Conservation (phyloP, 768 basidiomycete genomes). For the Mrakia frigida region DNA sequence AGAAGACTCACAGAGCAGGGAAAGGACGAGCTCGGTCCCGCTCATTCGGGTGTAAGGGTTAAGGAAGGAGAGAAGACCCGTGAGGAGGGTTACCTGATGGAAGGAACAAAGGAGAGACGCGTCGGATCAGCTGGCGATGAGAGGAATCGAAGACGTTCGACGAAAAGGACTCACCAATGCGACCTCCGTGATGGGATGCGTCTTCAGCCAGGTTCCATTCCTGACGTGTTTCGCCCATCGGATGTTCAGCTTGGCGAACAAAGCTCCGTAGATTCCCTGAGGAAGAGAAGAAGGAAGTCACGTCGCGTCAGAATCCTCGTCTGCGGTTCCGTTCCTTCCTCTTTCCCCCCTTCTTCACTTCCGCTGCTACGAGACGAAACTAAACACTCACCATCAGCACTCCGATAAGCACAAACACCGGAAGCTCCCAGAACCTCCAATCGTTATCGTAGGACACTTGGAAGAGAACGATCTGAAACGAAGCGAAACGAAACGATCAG, state of each 20-base stretch:
- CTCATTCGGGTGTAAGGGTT: constrained; percentile 91
- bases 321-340: not conserved
- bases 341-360: not conserved
- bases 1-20: constrained; percentile 52
- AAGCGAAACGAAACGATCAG: not conserved
- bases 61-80: constrained; percentile 66
- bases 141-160: not conserved
- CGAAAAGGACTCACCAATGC: constrained; percentile 55
- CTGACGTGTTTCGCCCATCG: constrained; percentile 80
- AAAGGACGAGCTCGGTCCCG: constrained; percentile 89
- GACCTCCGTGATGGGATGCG: constrained; percentile 78
- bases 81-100: constrained; percentile 1
- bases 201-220: constrained; percentile 70
- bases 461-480: constrained; percentile 27
- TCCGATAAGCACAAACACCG: constrained; percentile 79
- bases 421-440: constrained; percentile 85
- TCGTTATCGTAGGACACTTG: constrained; percentile 85
- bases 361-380: not conserved
- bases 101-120: not conserved
- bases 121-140: not conserved
- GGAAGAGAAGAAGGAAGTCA: constrained; percentile 7
- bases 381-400: constrained; percentile 66
- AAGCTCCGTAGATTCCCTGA: constrained; percentile 85
- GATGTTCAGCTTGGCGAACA: constrained; percentile 85
- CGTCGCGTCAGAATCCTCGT: not conserved